Conservation (phyloP, 176 grass and related monocot species). For the Zoysia pacifica region DNA sequence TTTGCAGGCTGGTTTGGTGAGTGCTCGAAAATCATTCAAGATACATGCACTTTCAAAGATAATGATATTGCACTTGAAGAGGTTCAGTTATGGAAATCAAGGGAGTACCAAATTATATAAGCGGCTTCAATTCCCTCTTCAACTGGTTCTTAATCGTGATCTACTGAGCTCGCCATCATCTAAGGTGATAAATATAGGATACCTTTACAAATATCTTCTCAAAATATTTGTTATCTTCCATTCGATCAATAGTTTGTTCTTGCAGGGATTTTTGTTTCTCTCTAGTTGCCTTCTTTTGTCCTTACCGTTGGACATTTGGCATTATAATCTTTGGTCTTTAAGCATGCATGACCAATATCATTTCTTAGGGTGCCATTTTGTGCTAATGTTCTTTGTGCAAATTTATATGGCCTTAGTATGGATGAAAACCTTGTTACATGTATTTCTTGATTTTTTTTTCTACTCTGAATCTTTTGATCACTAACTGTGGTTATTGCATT, state of each 20-base stretch:
- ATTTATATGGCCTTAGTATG: neutral
- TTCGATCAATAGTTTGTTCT: neutral
- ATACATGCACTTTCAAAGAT: slow-evolving; percentile 73
- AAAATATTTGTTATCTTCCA: slow-evolving; percentile 20
- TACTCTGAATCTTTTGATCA: neutral
- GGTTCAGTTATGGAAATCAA: slow-evolving; percentile 82
- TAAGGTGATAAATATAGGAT: slow-evolving; percentile 50
- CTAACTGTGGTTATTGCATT: neutral
- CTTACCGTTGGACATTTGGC: neutral
- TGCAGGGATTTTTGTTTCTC: slow-evolving; percentile 10
- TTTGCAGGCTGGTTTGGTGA: slow-evolving; percentile 75
- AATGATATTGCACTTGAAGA: slow-evolving; percentile 96
- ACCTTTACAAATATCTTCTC: neutral
- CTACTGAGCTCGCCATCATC: slow-evolving; percentile 57
- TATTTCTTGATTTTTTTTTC: neutral
- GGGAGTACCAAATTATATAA: slow-evolving; percentile 82
- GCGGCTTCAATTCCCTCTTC: slow-evolving; percentile 63
- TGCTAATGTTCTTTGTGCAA: neutral
- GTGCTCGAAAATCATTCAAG: slow-evolving; percentile 72
- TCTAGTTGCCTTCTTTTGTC: neutral
- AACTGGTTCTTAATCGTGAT: slow-evolving; percentile 68
- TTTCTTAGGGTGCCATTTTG: neutral
- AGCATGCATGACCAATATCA: neutral
- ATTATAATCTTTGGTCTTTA: slow-evolving; percentile 29
- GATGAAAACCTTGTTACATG: neutral